These are phyloP conservation scores for Fonsecaea nubica DNA, from an alignment of 2,329 filamentous ascomycete species.

Conservation along the genomic window DNA sequence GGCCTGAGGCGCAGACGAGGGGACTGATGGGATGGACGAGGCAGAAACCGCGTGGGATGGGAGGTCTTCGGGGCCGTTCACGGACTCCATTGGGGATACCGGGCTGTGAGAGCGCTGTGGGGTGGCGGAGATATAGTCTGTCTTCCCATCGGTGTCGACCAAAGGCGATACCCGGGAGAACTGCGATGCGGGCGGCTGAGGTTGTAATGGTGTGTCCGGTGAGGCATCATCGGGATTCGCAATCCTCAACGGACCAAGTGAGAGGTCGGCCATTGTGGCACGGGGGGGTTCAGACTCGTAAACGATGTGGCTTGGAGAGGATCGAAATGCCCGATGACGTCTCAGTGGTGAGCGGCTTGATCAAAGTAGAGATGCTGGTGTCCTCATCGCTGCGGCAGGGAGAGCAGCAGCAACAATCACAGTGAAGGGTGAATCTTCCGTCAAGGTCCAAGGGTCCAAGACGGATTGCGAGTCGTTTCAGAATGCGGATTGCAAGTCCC, in stretches of 20 bases:
- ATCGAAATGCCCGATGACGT: slow-evolving; percentile 26
- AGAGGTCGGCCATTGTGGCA: slow-evolving; percentile 58
- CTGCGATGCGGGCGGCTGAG: slow-evolving; percentile 30
- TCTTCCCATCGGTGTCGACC: slow-evolving; percentile 28
- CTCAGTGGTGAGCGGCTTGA: slow-evolving; percentile 13
- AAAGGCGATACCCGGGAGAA: slow-evolving; percentile 37
- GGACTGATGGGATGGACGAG: slow-evolving; percentile 20
- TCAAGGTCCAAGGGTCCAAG: slow-evolving; percentile 11
- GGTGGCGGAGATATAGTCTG: slow-evolving; percentile 30
- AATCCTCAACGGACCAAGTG: slow-evolving; percentile 91
- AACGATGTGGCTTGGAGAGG: slow-evolving; percentile 32
- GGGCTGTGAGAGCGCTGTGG: slow-evolving; percentile 33
- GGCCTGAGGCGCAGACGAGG: slow-evolving; percentile 15
- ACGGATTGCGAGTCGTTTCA: slow-evolving; percentile 25
- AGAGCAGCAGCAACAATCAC: slow-evolving; percentile 12
- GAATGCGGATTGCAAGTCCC: slow-evolving; percentile 14
- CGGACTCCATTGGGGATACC: slow-evolving; percentile 37
- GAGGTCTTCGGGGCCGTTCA: slow-evolving; percentile 22
- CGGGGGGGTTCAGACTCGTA: slow-evolving; percentile 29
- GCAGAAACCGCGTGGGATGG: slow-evolving; percentile 24
- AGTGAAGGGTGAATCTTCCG: background rate
- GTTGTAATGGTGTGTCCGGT: slow-evolving; percentile 41
- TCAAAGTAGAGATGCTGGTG: slow-evolving; percentile 17
- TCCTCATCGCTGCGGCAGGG: slow-evolving; percentile 33
- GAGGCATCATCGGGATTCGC: slow-evolving; percentile 87